Base-by-base conservation (phyloP, 1,284 basidiomycete genomes). In the Microbotryomycetes sp. region DNA sequence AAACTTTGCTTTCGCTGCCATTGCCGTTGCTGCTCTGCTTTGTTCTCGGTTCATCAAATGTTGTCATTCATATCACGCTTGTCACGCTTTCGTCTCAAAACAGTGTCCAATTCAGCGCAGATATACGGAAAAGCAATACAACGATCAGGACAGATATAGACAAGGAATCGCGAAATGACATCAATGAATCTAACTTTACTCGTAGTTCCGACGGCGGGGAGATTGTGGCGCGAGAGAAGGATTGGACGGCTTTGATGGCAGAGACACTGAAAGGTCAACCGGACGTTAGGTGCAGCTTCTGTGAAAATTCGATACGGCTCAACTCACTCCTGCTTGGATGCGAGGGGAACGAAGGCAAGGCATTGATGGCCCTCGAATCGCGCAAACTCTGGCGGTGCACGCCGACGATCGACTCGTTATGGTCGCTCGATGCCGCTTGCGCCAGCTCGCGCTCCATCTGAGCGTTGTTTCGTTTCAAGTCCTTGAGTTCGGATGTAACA, bases 361-460 rank as follows among this genome's bases (percentile, higher is more conserved):
- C 35, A 18, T 41, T 41, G 11, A 41, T 41, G 35, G 18, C 35
- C 18, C 35, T 41, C 35, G 35, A 41, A 18, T 41, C 35, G 18
- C 35, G 35, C 18, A 41, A 18, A 41, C 35, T 41, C 11, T 41
- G 9, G 9, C 35, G 9, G 18, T 41, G 35, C 35, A 41, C 9
- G 11, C 35, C 35, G 7, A 48, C 11, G 21, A 50, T 56, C 23
- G 56, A 23, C 27, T 62, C 52, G 18, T 47, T 54, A 35, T 59
- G 51, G 41, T 68, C 66, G 11, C 56, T 59, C 1, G 66, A 63
- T 4, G 66, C 61, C 41, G 65, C 50, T 4, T 31, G 18, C 26
- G 55, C 49, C 15, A 68, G 28, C 24, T 68, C 66, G 18, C 54
- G 61, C 48, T 68, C 66, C 21, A 62, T 47, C 15, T 30, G 51